Evolutionary conservation across 169 alveolate genomes (phyloP).

Genomic region (Eimeria necatrix): DNA sequence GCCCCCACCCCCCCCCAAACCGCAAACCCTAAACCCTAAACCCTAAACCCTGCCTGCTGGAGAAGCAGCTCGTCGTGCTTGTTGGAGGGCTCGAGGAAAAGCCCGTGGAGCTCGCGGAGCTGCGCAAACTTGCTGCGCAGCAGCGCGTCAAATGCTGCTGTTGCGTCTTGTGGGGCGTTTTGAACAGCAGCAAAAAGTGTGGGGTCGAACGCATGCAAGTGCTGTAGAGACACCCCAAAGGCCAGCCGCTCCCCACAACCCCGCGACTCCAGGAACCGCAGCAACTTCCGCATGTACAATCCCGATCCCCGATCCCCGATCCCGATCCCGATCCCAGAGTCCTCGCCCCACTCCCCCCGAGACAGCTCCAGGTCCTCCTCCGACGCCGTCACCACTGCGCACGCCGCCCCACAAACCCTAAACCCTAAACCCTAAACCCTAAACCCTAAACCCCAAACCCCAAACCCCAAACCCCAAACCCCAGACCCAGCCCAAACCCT

Average conservation of each 20-base stretch:
- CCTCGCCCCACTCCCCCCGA: not conserved
- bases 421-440: not conserved
- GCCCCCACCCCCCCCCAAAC: too few species aligned
- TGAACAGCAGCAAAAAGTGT: not conserved
- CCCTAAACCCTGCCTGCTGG: too few species aligned
- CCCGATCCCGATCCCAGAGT: slow-evolving; percentile 5
- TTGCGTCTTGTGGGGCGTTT: slow-evolving; percentile 77
- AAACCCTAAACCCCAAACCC: not conserved
- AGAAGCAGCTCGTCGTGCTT: slow-evolving; percentile 5
- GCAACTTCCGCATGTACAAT: slow-evolving; percentile 40
- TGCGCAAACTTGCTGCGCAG: slow-evolving; percentile 56
- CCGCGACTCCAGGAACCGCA: slow-evolving; percentile 62
- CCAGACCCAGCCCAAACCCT: not conserved
- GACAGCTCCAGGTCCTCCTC: slow-evolving; percentile 23
- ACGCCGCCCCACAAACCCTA: too few species aligned
- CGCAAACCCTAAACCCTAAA: too few species aligned
- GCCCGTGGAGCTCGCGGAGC: slow-evolving; percentile 54
- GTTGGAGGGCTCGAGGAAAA: not conserved
- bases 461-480: not conserved
- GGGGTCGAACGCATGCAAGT: not conserved
- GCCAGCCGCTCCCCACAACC: slow-evolving; percentile 39
- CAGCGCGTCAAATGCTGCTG: slow-evolving; percentile 76
- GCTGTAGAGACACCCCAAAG: slow-evolving; percentile 69
- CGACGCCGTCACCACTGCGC: not conserved
- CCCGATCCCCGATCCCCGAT: slow-evolving; percentile 6